These are phyloP conservation scores for Capsella bursapastoris DNA, from an alignment of 345 rosid genomes.

Conservation along the genomic window DNA sequence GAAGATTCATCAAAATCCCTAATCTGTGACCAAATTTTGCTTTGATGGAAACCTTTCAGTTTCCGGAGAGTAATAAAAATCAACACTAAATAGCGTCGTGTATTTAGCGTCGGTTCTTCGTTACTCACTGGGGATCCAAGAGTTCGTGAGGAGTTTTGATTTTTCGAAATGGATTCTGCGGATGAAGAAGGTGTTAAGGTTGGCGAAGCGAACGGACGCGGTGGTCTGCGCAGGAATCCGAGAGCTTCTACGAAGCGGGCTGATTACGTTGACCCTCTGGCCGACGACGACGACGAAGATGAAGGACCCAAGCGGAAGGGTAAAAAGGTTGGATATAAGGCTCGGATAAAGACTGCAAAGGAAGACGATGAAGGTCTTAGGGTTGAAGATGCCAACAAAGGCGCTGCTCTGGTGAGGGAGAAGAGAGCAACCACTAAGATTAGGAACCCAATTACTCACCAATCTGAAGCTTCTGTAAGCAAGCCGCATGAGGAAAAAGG, in stretches of 20 bases:
- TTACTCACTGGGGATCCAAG: not conserved
- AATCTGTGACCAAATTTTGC: no score
- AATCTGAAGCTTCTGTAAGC: no score
- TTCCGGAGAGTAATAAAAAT: no score
- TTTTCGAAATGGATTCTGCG: constrained; percentile 1
- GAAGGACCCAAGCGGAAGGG: not conserved
- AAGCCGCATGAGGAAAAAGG: no score
- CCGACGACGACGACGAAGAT: constrained; percentile 22
- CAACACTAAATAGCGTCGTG: no score
- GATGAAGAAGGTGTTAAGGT: not conserved
- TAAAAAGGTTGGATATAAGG: not conserved
- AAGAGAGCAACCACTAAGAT: not conserved
- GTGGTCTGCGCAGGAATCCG: not conserved
- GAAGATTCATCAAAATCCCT: no score
- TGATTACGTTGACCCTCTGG: not conserved
- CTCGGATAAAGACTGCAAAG: not conserved
- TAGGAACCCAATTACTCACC: no score
- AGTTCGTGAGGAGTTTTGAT: not conserved
- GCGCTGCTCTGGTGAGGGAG: not conserved
- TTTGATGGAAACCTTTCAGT: no score
- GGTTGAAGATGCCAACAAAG: not conserved
- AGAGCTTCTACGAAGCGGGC: not conserved
- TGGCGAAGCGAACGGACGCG: not conserved
- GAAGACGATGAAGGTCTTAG: no score
- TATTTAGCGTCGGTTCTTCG: no score